Base-by-base conservation (phyloP, 2,329 filamentous ascomycete species). In the Colletotrichum tamarilloi region DNA sequence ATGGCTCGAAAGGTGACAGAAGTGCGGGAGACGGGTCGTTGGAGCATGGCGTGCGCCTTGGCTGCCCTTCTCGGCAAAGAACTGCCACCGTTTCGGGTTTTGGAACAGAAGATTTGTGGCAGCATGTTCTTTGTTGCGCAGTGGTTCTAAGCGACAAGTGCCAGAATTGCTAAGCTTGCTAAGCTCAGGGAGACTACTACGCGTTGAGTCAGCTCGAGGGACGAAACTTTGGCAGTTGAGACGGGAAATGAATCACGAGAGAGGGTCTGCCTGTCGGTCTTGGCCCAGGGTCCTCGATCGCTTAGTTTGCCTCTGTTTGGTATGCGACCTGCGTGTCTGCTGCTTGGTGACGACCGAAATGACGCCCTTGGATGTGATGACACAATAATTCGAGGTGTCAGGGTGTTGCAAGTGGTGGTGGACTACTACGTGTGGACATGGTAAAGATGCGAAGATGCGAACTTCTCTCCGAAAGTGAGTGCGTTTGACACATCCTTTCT, bases 31-130 rank as follows among this genome's bases (percentile, higher is more conserved):
- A 38, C 16, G 28, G 65, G 30, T 62, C 38, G 46, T 12, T 22
- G 49, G 55, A 32, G 67, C 67, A 70, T 62, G 55, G 55, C n/a
- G 46, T 73, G 71, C 60, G 67, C 30, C 71, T 73, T 72, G 71
- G 71, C 71, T 73, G 56, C 71, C 67, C 26, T 69, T 72, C 59
- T 72, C 38, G 66, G 69, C 69, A 2, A 69, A 22, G 30, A 16
- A 16, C 14, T n/a, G 66, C 38, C 65, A 58, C 26, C 22, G 35
- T 30, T 38, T 9, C n/a, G 19, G 62, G 52, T 63, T 35, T 42
- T 49, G 9, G 59, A 59, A 32, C 52, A 55, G 52, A 59, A 32
- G 57, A 65, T 58, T 24, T 6, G 32, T 7, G 4, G 57, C 24
- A 14, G 8, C 19, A 19, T 46, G 52, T n/a, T 6, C 26, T 26